Conservation (phyloP, 805 yeast species). For the Barnettozyma californica region DNA sequence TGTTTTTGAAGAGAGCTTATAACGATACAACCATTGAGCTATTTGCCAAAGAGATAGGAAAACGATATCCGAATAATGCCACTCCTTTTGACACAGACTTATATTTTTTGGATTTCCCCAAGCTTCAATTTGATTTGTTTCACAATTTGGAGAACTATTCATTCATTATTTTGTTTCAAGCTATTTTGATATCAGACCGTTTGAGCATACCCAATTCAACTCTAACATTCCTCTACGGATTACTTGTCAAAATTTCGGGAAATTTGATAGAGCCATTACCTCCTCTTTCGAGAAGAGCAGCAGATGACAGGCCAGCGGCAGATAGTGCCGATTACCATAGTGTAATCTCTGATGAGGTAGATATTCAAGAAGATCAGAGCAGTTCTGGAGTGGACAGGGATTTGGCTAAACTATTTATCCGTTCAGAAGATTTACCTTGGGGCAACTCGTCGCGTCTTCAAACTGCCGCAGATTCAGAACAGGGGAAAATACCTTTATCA, state of each 20-base stretch:
- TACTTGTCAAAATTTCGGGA: not conserved
- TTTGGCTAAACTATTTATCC: not conserved
- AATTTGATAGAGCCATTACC: not conserved
- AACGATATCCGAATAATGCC: not conserved
- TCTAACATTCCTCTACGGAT: slow-evolving; percentile 11
- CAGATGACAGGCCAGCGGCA: not conserved
- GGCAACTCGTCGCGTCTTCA: not conserved
- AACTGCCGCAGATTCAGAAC: not conserved
- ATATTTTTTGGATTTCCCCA: slow-evolving; percentile 1
- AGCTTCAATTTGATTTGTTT: slow-evolving; percentile 1
- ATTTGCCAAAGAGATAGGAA: not conserved
- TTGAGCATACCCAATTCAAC: slow-evolving; percentile 8
- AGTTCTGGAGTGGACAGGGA: not conserved
- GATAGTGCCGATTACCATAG: not conserved
- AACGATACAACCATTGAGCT: not conserved
- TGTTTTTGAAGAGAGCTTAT: not conserved
- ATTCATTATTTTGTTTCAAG: slow-evolving; percentile 11
- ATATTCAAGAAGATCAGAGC: not conserved
- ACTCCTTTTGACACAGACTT: not conserved
- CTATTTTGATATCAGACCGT: slow-evolving; percentile 12
- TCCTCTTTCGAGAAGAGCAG: not conserved
- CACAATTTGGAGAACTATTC: slow-evolving; percentile 7
- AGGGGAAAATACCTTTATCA: not conserved
- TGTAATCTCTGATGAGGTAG: not conserved
- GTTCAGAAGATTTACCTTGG: not conserved